A percentile compares a stretch with the other conserved stretches of the same genome.
Evolutionary conservation across 192 early-diverging fungal genomes (phyloP).

Genomic region (Linnemannia elongata): DNA sequence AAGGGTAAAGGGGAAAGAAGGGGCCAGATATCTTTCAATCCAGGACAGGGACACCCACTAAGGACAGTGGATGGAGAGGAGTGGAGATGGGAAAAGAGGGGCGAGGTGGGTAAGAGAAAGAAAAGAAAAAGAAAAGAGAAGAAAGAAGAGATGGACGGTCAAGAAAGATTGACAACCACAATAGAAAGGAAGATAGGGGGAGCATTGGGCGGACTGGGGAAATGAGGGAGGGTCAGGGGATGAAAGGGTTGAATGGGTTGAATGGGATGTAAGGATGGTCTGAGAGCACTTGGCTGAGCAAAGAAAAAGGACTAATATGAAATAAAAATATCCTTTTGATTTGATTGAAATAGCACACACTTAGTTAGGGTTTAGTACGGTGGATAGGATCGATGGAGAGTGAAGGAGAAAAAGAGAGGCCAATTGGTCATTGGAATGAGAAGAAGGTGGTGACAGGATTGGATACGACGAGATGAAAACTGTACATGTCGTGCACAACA

Average conservation of each 20-base stretch:
- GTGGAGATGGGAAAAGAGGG: neutral
- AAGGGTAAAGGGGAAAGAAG: neutral
- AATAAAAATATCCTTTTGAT: neutral
- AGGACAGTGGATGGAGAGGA: neutral
- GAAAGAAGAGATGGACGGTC: neutral
- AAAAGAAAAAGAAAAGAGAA: neutral
- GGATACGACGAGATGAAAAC: neutral
- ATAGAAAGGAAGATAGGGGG: neutral
- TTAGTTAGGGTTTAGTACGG: neutral
- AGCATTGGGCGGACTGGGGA: neutral
- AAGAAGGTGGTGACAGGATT: neutral
- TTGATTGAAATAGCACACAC: neutral
- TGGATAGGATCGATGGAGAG: neutral
- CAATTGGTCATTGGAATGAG: neutral
- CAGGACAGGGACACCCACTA: slow-evolving; percentile 30
- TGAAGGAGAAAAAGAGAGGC: neutral
- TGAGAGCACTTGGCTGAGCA: slow-evolving; percentile 8
- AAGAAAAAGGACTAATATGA: neutral
- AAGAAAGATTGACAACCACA: neutral
- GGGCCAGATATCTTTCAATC: slow-evolving; percentile 57
- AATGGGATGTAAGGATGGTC: neutral
- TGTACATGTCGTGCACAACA: too few species aligned
- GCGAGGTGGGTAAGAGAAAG: neutral
- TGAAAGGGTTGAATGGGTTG: neutral
- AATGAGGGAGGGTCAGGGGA: neutral